Percentiles rank a stretch among this genome's conserved stretches.
These are phyloP conservation scores for Ophiostoma ips DNA, from an alignment of 2,329 filamentous ascomycete genomes.

Conservation along the genomic window DNA sequence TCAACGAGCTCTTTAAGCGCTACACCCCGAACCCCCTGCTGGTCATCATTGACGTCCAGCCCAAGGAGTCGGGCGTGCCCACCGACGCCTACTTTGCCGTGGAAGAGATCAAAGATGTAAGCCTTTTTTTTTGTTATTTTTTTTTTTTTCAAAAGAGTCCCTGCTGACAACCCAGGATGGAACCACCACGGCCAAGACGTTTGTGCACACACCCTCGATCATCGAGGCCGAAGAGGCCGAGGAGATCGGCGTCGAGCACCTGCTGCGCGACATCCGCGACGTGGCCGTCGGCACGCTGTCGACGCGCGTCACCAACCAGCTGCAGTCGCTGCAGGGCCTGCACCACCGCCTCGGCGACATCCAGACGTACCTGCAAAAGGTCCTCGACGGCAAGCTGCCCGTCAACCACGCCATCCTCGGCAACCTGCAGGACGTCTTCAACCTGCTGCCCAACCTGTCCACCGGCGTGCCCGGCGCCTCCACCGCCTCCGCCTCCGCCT, in stretches of 20 bases:
- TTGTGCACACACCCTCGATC: slow-evolving; percentile 94
- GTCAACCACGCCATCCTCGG: slow-evolving; percentile 96
- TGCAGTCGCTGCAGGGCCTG: slow-evolving; percentile 91
- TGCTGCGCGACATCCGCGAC: slow-evolving; percentile 94
- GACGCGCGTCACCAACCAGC: slow-evolving; percentile 91
- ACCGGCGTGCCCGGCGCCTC: slow-evolving; percentile 38
- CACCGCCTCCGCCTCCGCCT: slow-evolving; percentile 22
- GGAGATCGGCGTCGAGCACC: slow-evolving; percentile 96
- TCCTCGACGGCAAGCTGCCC: slow-evolving; percentile 80
- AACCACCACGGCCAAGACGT: slow-evolving; percentile 91
- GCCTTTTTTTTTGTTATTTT: background rate
- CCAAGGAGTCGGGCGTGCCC: slow-evolving; percentile 92
- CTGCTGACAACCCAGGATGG: slow-evolving; percentile 56
- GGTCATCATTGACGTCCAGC: slow-evolving; percentile 96
- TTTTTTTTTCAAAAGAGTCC: too few species aligned
- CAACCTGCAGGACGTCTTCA: slow-evolving; percentile 98
- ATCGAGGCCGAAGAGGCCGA: slow-evolving; percentile 99
- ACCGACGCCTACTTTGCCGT: slow-evolving; percentile 99
- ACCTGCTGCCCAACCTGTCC: slow-evolving; percentile 88
- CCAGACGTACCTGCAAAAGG: slow-evolving; percentile 87
- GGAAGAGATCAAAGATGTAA: slow-evolving; percentile 97
- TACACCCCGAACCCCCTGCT: slow-evolving; percentile 94
- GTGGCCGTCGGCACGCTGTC: slow-evolving; percentile 94
- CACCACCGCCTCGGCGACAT: slow-evolving; percentile 93
- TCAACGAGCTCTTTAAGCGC: slow-evolving; percentile 99